These are phyloP conservation scores for Solanum lycopersicoides DNA, from an alignment of 257 asterid genomes.

Conservation along the genomic window DNA sequence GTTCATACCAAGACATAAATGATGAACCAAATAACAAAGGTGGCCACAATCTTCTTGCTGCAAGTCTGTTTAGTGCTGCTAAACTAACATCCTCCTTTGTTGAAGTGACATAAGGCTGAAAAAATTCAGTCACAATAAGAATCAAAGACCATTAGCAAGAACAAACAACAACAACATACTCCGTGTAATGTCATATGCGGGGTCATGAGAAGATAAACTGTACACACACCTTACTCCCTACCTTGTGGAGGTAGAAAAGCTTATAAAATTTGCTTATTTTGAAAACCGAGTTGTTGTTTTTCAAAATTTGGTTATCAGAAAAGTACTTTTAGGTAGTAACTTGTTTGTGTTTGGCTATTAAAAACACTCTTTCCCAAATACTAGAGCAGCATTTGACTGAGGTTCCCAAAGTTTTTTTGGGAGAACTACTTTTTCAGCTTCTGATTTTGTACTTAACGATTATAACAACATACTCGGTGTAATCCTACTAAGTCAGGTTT, in stretches of 20 bases:
- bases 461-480: not conserved
- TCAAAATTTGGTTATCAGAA: not conserved
- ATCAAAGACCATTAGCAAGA: not conserved
- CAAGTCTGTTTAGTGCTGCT: conserved; percentile 34
- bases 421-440: too few species aligned
- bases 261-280: not conserved
- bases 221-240: not conserved
- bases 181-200: not conserved
- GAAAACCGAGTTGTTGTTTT: not conserved
- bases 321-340: not conserved
- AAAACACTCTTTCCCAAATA: not conserved
- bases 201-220: not conserved
- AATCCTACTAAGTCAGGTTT: not conserved
- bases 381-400: not conserved
- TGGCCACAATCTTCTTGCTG: conserved; percentile 66
- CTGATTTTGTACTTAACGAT: not conserved
- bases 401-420: too few species aligned
- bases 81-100: conserved; percentile 33
- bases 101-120: conserved; percentile 57
- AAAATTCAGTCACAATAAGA: not conserved
- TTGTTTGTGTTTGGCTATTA: not conserved
- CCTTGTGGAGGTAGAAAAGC: not conserved
- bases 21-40: conserved; percentile 60
- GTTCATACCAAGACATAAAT: conserved; percentile 93
- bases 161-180: not conserved